Base-by-base conservation (phyloP, 2,329 filamentous ascomycete species). In the Hypoxylon sp. region DNA sequence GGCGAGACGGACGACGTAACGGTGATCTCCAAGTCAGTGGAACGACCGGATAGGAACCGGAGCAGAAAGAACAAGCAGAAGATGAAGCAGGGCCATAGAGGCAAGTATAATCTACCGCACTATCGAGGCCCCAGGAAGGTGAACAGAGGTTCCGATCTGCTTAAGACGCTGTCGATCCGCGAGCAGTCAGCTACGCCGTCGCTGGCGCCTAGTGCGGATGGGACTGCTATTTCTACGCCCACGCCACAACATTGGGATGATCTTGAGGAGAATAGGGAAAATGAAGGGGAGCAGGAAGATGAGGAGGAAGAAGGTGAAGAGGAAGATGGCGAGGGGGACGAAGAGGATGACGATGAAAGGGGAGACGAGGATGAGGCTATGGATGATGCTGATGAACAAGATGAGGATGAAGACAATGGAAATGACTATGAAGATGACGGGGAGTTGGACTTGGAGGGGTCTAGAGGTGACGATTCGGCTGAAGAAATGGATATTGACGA, bases 1-100 rank as follows among this genome's bases (percentile, higher is more conserved):
- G 90, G 89, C 6, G 90, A 93, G 77, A 82, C 78, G 17, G 91
- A 93, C 74, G 80, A 86, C 14, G 89, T 92, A 25, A 91, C 89
- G 0, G 83, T 90, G 3, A 62, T 75, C 10, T 74, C 73, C 1
- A 70, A 70, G 51, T 68, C 65, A 45, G 36, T 57, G n/a, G 65
- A 72, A 25, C 48, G 65, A 17, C 46, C 46, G 1, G 17, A 50
- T n/a, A 45, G 34, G 19, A 60, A 53, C 13, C 45, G 48, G 14
- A 19, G 6, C 30, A 45, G 60, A 25, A 63, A 59, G 19, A 30
- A n/a, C 14, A 34, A 45, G 32, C 25, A 41, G 19, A 59, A 34
- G 32, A 13, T 25, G 4, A 61, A 51, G 36, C 57, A 49, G 51
- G 63, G 63, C 34, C 62, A 62, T 32, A 59, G 65, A 2, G 68